phyloP scores from a whole-genome alignment of 495 filamentous ascomycete genomes.

The Annulohypoxylon moriforme region DNA sequence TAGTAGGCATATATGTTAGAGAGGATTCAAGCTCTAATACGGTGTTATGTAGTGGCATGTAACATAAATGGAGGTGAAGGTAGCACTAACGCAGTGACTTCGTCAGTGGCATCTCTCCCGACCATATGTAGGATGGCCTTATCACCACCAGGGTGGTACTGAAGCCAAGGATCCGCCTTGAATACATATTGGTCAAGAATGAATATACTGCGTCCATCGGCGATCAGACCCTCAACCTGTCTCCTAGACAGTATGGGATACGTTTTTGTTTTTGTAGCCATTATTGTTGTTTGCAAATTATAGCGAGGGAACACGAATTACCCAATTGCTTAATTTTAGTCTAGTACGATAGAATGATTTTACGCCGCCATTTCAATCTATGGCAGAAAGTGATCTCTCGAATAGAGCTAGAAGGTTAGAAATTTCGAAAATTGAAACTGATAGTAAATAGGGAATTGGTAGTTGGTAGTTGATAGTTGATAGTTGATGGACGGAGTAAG shows the following conservation, averaged over 20 bases:
- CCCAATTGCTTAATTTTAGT: not conserved
- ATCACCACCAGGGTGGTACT: slow-evolving; percentile 91
- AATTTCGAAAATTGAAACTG: not conserved
- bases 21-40: not conserved
- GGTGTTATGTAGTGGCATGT: not conserved
- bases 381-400: not conserved
- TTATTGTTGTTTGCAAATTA: slow-evolving; percentile 19
- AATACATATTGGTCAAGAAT: slow-evolving; percentile 85
- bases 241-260: slow-evolving; percentile 70
- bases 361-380: slow-evolving; percentile 14
- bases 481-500: not conserved
- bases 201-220: slow-evolving; percentile 83
- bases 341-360: not conserved
- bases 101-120: slow-evolving; percentile 95
- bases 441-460: not conserved
- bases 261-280: slow-evolving; percentile 48
- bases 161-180: slow-evolving; percentile 87
- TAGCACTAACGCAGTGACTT: slow-evolving; percentile 83
- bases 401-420: not conserved
- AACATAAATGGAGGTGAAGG: not conserved
- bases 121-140: slow-evolving; percentile 96
- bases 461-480: not conserved
- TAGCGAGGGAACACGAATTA: not conserved
- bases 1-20: slow-evolving; percentile 19
- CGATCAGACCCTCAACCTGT: slow-evolving; percentile 87